Percentiles rank a stretch among this genome's conserved stretches.
Conservation (phyloP, 805 yeast species). For the Diddensiella transvaalensis region DNA sequence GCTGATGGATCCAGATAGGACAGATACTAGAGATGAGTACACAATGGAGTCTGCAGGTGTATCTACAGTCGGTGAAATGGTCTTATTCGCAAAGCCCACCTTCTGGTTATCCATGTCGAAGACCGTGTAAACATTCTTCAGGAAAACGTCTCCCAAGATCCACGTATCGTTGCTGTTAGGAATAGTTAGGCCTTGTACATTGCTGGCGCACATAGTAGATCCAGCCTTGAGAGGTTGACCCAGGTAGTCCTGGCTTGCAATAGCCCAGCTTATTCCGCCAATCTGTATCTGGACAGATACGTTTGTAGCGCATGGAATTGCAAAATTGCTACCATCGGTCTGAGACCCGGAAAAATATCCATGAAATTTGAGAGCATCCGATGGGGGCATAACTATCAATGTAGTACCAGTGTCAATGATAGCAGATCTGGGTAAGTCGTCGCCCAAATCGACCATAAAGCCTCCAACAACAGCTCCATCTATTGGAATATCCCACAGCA, state of each 20-base stretch:
- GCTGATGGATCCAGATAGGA: background rate
- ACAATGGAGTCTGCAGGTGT: constrained; percentile 22
- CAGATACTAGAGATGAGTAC: constrained; percentile 5
- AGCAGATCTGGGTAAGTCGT: constrained; percentile 31
- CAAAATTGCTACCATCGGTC: constrained; percentile 62
- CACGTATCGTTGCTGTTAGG: constrained; percentile 42
- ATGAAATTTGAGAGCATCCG: constrained; percentile 54
- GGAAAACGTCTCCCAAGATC: constrained; percentile 64
- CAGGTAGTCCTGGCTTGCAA: constrained; percentile 43
- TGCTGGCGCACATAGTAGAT: constrained; percentile 59
- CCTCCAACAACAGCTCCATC: constrained; percentile 38
- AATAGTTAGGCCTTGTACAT: constrained; percentile 53
- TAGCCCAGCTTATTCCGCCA: constrained; percentile 44
- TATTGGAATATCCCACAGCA: constrained; percentile 49
- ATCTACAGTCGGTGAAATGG: constrained; percentile 14
- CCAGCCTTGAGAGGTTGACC: constrained; percentile 44
- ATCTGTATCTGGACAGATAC: constrained; percentile 41
- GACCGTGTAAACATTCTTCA: constrained; percentile 52
- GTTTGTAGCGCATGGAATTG: constrained; percentile 53
- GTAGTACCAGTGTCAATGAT: constrained; percentile 68
- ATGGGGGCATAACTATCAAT: constrained; percentile 50
- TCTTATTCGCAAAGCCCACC: constrained; percentile 54
- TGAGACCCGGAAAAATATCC: constrained; percentile 47
- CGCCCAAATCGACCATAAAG: constrained; percentile 34
- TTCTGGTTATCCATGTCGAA: constrained; percentile 49